Evolutionary conservation across 345 rosid species (phyloP), one percentile per base, ranked within the genome.

Genomic region (Erucastrum elatum): DNA sequence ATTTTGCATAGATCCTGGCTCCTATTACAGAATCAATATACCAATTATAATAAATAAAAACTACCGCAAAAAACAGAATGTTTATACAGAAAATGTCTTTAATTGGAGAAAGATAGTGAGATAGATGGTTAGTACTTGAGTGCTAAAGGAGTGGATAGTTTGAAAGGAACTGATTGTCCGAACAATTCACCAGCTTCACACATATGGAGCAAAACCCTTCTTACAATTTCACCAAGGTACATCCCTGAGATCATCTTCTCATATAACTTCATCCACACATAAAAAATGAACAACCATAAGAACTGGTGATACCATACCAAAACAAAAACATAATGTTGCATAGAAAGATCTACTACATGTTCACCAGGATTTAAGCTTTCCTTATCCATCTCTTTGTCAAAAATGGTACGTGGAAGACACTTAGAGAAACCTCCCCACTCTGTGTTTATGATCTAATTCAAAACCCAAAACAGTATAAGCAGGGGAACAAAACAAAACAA

Each of bases 161-260:
- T 88, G 37, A 73, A 72, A 3, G 89, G 91, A 65, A 78, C 39
- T 0, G 56, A 64, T 56, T 81, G 67, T 34, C 92, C 89, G 41
- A 94, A 91, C 66, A 90, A 66, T 62, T 80, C 87, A 74, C 86
- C 85, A 76, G 77, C 91, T 80, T 81, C 80, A 37, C 90, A 88
- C 89, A 94, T 88, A 64, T 83, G 73, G 17, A 86, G 78, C 27
- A 90, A 83, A 59, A 82, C 91, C 77, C 91, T 75, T 12, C 93
- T 82, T 10, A 84, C 94, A 76, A 92, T 92, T 85, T 94, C 97
- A 67, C 96, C 97, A n/a, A 88, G 89, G 80, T 92, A 92, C 97
- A 94, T 94, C 71, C 97, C 98, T 37, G 97, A 87, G 79, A 92
- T 92, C 66, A 90, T 94, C 88, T 90, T 94, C 90, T 94, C 98